Evolutionary conservation across 78 protist species (phyloP), one percentile per base, ranked within the genome.

Genomic region (Dictyostelium capitatum): DNA sequence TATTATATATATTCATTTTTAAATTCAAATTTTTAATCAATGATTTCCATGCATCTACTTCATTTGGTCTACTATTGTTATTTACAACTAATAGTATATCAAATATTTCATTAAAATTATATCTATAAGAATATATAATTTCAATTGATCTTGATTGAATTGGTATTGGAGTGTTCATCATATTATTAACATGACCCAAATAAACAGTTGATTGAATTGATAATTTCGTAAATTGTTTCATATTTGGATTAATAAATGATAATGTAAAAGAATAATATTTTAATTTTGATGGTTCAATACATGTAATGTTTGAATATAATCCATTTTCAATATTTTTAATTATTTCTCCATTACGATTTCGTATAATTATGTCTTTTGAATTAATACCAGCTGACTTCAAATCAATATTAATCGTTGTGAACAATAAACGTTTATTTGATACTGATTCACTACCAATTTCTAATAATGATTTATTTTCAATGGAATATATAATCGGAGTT

Each of bases 101-200:
- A 41, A 46, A 73, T 8, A 0, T 32, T 4, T 32, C 53, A 23
- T 7, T 3, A 8, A 28, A 9, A 11, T 11, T 7, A 54, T 79
- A 89, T 17, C 87, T 70, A 17, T 89, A 85, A 19, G 89, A 80
- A 6, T 79, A 81, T 41, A 79, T 85, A 12, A 89, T 23, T 20
- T 89, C 95, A 15, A 89, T 79, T 57, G 87, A 72, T 43, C 95
- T 56, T 25, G 79, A 73, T 74, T 89, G 95, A 23, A 89, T 75
- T 32, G 83, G 56, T 15, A 67, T n/a, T 56, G 56, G 81, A 12
- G 95, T 50, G 28, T 56, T 30, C n/a, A 20, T 32, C 95, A 89
- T 89, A 47, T 78, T 67, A 14, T 46, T 80, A 67, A 89, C 78
- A 57, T 89, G 95, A 47, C 95, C 87, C 28, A 89, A 50, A 72